Base-by-base conservation (phyloP, 345 rosid species). In the Linum trigynum region DNA sequence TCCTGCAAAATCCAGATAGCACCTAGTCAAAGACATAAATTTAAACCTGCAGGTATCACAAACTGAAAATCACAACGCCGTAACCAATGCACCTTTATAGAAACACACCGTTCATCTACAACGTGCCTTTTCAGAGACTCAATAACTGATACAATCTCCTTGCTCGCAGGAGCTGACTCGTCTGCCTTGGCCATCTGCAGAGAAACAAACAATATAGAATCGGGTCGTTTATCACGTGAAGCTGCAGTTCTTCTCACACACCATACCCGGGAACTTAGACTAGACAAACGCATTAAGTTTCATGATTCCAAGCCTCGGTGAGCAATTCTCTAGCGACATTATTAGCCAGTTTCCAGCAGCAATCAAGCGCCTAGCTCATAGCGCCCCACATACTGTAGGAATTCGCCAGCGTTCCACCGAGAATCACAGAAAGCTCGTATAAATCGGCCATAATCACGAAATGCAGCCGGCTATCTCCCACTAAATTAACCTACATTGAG, bases 71-170 rank as follows among this genome's bases (percentile, higher is more conserved):
- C 4, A 10, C 50, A 63, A 9, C 64, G 17, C 9, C 32, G 35
- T 65, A 5, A 59, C 57, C 42, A 23, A 59, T 41, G 50, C 69
- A 94, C 99, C 97, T 81, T 80, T 65, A 91, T 72, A 48, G 64
- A 77, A 78, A 85, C 59, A 70, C 81, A 77, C 6, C 90, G 78
- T 70, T 85, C 84, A 41, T 80, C 91, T 35, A 79, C 82, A 67
- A 88, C 82, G 77, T 86, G 82, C 79, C 76, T 80, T 76, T 89
- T 89, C 37, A 84, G 71, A 39, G 80, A 72, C 48, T 91, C 95
- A 62, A 91, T 85, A 32, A 87, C 85, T 11, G 60, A 75, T 41
- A 71, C 65, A 63, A 89, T 69, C 67, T 85, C 90, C 80, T 80
- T 77, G 37, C 1, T 40, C 48, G 39, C n/a, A n/a, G 61, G 59